Conservation (phyloP, 768 basidiomycete species). For the Nidularia sp. region DNA sequence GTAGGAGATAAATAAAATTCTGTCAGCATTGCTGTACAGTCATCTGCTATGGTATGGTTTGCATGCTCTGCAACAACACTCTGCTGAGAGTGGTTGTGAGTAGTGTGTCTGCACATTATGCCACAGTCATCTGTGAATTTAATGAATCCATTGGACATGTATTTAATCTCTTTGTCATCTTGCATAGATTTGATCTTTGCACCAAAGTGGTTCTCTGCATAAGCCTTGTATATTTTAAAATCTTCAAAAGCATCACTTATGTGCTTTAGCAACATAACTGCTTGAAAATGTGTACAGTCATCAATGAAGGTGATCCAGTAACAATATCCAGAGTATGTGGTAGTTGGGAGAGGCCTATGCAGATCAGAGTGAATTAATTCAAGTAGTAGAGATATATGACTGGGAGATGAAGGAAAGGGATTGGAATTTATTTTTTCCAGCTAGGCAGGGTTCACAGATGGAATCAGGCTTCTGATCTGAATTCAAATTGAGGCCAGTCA, state of each 20-base stretch:
- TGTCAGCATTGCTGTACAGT: too few species aligned
- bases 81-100: slow-evolving; percentile 27
- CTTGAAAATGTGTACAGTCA: slow-evolving; percentile 1
- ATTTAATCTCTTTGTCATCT: slow-evolving; percentile 28
- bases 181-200: slow-evolving; percentile 14
- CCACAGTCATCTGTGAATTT: slow-evolving; percentile 15
- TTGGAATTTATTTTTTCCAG: slow-evolving; percentile 14
- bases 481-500: slow-evolving; percentile 9
- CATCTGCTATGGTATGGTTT: slow-evolving; percentile 26
- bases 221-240: slow-evolving; percentile 25
- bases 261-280: slow-evolving; percentile 1
- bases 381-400: background rate
- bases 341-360: background rate
- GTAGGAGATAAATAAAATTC: too few species aligned
- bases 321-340: background rate
- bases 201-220: slow-evolving; percentile 21
- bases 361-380: slow-evolving; percentile 2
- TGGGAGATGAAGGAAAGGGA: slow-evolving; percentile 2
- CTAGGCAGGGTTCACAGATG: slow-evolving; percentile 15
- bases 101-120: slow-evolving; percentile 16
- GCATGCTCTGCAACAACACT: slow-evolving; percentile 37
- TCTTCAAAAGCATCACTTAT: slow-evolving; percentile 17
- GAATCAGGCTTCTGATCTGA: slow-evolving; percentile 10
- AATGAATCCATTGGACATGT: slow-evolving; percentile 13
- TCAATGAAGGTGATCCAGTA: slow-evolving; percentile 9